Evolutionary conservation across 495 filamentous ascomycete genomes (phyloP).

Genomic region (Alectoria sarmentosa): DNA sequence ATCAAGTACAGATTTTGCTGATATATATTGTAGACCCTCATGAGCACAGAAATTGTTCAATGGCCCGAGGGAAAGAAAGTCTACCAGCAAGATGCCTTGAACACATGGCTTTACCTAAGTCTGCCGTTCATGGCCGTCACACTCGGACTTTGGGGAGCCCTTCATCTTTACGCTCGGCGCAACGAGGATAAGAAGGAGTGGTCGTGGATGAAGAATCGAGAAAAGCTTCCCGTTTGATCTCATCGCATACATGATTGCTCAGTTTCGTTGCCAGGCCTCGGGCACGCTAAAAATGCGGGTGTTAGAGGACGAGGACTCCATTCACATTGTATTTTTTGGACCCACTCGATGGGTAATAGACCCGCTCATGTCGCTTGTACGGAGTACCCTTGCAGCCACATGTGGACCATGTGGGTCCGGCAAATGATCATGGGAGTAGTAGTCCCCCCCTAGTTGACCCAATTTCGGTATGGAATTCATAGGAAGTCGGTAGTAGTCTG

Average conservation of each 20-base stretch:
- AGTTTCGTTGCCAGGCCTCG: neutral
- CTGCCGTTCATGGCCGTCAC: neutral
- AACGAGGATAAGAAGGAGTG: neutral
- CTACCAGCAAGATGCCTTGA: neutral
- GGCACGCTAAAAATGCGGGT: neutral
- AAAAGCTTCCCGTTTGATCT: neutral
- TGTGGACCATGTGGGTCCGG: too few species aligned
- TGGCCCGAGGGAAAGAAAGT: conserved; percentile 1
- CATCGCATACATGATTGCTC: neutral
- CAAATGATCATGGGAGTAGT: too few species aligned
- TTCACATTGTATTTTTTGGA: too few species aligned
- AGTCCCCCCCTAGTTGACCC: too few species aligned
- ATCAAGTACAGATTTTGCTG: neutral
- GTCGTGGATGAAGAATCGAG: neutral
- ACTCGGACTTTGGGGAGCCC: neutral
- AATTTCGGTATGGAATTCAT: too few species aligned
- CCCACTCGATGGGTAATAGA: too few species aligned
- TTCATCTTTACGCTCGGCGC: neutral
- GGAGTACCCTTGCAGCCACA: too few species aligned
- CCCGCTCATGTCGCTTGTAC: too few species aligned
- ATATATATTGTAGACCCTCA: conserved; percentile 28
- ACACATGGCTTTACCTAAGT: neutral
- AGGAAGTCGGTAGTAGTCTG: too few species aligned
- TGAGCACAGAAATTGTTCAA: conserved; percentile 30
- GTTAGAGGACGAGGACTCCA: neutral